phyloP scores from a whole-genome alignment of 306 rosid genomes.

The Prunus padus region DNA sequence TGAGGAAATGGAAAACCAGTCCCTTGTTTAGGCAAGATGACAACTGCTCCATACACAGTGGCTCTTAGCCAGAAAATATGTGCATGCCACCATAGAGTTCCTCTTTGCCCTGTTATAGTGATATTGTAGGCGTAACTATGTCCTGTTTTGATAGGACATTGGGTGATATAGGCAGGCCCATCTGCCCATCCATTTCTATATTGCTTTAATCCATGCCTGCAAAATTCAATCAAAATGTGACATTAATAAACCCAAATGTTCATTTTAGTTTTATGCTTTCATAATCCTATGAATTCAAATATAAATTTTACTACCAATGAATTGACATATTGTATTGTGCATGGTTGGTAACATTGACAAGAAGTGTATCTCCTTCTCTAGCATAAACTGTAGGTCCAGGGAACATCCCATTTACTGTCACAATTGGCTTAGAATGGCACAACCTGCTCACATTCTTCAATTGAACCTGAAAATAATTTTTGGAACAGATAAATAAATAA shows the following conservation, averaged over 20 bases:
- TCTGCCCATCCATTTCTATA: conserved; percentile 44
- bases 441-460: conserved; percentile 37
- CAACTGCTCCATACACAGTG: conserved; percentile 38
- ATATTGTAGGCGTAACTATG: conserved; percentile 24
- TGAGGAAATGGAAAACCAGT: conserved; percentile 30
- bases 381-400: conserved; percentile 41
- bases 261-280: not conserved
- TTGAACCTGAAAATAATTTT: conserved; percentile 23
- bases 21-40: conserved; percentile 29
- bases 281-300: no score
- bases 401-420: conserved; percentile 37
- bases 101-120: conserved; percentile 39
- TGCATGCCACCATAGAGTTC: conserved; percentile 45
- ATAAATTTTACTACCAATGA: no score
- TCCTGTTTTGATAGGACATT: conserved; percentile 38
- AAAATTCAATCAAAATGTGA: no score
- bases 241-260: no score
- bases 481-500: no score
- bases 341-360: no score
- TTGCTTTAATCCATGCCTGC: conserved; percentile 46
- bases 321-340: no score
- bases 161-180: conserved; percentile 41
- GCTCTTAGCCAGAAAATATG: conserved; percentile 43
- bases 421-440: conserved; percentile 38
- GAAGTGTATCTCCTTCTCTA: no score